phyloP scores from a whole-genome alignment of 23 red algal genomes.

The Gracilaria vermiculophylla region DNA sequence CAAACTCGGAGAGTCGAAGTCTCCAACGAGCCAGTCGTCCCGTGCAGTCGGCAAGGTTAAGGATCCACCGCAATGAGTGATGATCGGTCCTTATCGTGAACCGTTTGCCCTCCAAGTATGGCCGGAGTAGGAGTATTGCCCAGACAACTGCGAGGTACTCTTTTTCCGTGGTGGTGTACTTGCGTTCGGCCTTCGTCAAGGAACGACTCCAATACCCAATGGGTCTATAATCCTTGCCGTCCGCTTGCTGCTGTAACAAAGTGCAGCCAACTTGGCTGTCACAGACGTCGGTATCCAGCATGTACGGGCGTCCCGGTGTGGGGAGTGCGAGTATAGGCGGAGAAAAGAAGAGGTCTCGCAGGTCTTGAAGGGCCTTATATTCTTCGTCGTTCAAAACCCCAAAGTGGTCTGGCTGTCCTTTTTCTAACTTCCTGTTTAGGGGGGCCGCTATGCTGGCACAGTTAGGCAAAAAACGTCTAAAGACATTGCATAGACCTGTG shows the following conservation, averaged over 20 bases:
- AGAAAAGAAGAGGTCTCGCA: not conserved
- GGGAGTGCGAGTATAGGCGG: conserved; percentile 16
- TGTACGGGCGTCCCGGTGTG: not conserved
- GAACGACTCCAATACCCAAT: conserved; percentile 33
- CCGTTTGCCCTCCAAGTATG: conserved; percentile 28
- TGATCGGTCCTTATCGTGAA: conserved; percentile 49
- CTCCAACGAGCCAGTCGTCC: conserved; percentile 20
- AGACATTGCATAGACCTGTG: conserved; percentile 48
- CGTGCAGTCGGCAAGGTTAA: conserved; percentile 1
- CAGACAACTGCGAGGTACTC: conserved; percentile 50
- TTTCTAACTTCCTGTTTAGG: conserved; percentile 29
- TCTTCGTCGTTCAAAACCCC: conserved; percentile 1
- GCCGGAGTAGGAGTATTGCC: conserved; percentile 15
- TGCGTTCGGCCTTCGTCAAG: not conserved
- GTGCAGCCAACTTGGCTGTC: conserved; percentile 14
- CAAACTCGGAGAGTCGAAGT: conserved; percentile 22
- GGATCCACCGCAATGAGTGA: conserved; percentile 22
- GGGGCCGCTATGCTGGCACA: conserved; percentile 14
- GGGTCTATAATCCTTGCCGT: conserved; percentile 4
- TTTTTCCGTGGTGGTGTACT: conserved; percentile 22
- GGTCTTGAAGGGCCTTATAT: conserved; percentile 1
- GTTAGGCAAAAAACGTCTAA: conserved; percentile 40
- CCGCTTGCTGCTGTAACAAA: conserved; percentile 24
- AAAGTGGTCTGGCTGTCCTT: not conserved
- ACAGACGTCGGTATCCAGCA: conserved; percentile 45